phyloP scores from a whole-genome alignment of 1,284 basidiomycete species.

The Cystobasidium pallidum region DNA sequence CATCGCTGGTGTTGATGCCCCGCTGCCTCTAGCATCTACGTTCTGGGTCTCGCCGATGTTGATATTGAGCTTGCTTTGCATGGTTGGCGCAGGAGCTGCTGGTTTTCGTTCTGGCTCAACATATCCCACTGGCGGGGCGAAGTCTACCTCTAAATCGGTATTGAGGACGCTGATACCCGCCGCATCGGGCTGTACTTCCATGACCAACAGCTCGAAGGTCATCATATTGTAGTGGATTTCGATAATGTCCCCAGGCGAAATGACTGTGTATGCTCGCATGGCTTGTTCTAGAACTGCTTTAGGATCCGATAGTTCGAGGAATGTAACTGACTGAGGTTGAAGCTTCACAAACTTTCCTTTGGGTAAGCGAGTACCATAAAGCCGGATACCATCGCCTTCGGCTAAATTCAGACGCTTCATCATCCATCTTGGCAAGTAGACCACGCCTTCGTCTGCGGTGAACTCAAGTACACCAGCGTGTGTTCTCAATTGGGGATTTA shows the following conservation, averaged over 20 bases:
- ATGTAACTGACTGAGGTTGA: conserved; percentile 93
- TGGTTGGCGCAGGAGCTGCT: conserved; percentile 78
- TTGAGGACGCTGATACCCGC: conserved; percentile 89
- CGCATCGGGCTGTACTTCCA: conserved; percentile 82
- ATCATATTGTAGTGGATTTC: conserved; percentile 66
- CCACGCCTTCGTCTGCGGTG: conserved; percentile 94
- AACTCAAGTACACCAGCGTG: conserved; percentile 98
- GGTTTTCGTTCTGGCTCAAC: conserved; percentile 84
- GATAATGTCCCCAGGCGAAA: conserved; percentile 59
- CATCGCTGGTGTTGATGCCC: conserved; percentile 48
- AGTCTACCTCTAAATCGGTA: conserved; percentile 86
- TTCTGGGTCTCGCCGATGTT: conserved; percentile 63
- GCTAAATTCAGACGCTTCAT: conserved; percentile 91
- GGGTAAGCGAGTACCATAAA: conserved; percentile 81
- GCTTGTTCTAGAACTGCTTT: conserved; percentile 99
- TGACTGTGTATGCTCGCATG: conserved; percentile 82
- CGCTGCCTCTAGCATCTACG: conserved; percentile 48
- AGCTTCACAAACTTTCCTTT: conserved; percentile 97
- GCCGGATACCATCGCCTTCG: conserved; percentile 92
- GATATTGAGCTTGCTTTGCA: conserved; percentile 97
- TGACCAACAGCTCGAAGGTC: conserved; percentile 90
- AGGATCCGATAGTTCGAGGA: conserved; percentile 84
- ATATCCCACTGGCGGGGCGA: conserved; percentile 65
- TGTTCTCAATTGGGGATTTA: conserved; percentile 77
- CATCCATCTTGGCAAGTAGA: conserved; percentile 98